Evolutionary conservation across 2,329 filamentous ascomycete species (phyloP).

Genomic region (Dothideomycetes sp.): DNA sequence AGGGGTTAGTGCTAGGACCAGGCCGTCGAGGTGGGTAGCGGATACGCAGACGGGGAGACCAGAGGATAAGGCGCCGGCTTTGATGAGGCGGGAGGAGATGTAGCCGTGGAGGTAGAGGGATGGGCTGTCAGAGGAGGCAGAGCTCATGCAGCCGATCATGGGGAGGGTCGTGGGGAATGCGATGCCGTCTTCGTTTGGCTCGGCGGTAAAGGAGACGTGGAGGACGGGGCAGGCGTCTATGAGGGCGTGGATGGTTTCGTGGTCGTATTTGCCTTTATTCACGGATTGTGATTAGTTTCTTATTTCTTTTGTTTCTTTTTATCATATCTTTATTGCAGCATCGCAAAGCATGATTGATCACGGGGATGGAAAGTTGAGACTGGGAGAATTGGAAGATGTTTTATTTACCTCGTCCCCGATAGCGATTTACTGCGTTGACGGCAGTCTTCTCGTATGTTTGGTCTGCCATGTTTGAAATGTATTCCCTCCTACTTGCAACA

Average conservation of each 20-base stretch:
- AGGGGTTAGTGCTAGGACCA: conserved; percentile 69
- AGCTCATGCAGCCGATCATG: conserved; percentile 79
- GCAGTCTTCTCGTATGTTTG: background rate
- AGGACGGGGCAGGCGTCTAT: conserved; percentile 65
- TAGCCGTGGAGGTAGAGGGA: conserved; percentile 80
- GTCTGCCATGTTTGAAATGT: background rate
- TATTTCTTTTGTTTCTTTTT: background rate
- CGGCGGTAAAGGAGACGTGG: conserved; percentile 65
- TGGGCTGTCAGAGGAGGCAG: conserved; percentile 50
- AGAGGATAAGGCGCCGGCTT: conserved; percentile 36
- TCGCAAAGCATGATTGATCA: too few species aligned
- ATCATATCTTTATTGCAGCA: too few species aligned
- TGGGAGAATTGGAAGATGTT: too few species aligned
- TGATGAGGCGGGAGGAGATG: conserved; percentile 67
- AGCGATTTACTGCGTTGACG: background rate
- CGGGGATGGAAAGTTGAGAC: too few species aligned
- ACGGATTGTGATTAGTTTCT: background rate
- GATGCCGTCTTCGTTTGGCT: conserved; percentile 36
- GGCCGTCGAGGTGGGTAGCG: conserved; percentile 65
- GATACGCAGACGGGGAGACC: conserved; percentile 63
- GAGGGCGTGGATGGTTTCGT: conserved; percentile 61
- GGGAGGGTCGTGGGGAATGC: conserved; percentile 70
- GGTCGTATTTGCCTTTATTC: conserved; percentile 54
- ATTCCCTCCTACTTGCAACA: too few species aligned
- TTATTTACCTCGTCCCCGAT: background rate